Evolutionary conservation across 495 filamentous ascomycete species (phyloP).

Genomic region (Aspergillus incahuasiensis): DNA sequence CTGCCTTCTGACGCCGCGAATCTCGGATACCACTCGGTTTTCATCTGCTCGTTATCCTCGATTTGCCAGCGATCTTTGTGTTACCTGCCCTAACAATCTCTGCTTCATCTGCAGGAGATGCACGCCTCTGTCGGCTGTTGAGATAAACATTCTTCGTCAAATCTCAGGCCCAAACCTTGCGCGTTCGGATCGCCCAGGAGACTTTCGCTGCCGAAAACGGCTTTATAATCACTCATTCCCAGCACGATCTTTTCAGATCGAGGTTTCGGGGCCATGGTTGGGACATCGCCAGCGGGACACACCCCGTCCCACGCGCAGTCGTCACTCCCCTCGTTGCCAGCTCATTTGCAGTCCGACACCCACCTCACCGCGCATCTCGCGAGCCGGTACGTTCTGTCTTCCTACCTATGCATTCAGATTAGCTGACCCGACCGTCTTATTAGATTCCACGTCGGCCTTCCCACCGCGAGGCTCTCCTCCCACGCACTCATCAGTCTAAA

Average conservation of each 20-base stretch:
- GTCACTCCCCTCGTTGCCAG: slow-evolving; percentile 80
- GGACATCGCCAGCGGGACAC: slow-evolving; percentile 28
- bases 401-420: background rate
- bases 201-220: background rate
- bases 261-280: slow-evolving; percentile 33
- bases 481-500: slow-evolving; percentile 88
- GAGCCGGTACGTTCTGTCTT: slow-evolving; percentile 54
- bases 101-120: slow-evolving; percentile 14
- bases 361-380: slow-evolving; percentile 93
- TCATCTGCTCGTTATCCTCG: background rate
- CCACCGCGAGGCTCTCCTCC: slow-evolving; percentile 81
- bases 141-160: slow-evolving; percentile 11
- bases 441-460: slow-evolving; percentile 80
- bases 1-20: background rate
- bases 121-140: slow-evolving; percentile 10
- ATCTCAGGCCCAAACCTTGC: background rate
- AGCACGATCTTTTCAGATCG: slow-evolving; percentile 4
- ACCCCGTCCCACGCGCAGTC: slow-evolving; percentile 73
- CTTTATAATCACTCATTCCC: background rate
- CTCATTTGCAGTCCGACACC: slow-evolving; percentile 93
- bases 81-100: background rate
- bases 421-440: slow-evolving; percentile 14
- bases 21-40: background rate
- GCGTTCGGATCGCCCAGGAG: background rate
- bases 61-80: background rate